Conservation (phyloP, 2,329 filamentous ascomycete genomes). For the Ophiosphaerella herpotricha region DNA sequence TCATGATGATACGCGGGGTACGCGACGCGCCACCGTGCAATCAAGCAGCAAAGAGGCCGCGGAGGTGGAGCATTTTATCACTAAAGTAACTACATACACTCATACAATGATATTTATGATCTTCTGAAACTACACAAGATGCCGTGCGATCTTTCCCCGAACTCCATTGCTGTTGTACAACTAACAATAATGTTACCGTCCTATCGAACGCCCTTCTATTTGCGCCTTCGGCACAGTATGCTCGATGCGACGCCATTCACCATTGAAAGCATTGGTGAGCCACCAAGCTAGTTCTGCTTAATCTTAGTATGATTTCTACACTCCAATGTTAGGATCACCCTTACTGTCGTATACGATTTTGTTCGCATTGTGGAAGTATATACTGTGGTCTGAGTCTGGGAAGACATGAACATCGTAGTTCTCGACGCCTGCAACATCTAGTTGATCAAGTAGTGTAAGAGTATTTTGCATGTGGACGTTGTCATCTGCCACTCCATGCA, state of each 20-base stretch:
- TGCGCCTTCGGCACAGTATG: conserved; percentile 55
- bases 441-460: conserved; percentile 79
- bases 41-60: conserved; percentile 3
- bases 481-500: conserved; percentile 96
- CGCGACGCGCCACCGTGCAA: conserved; percentile 21
- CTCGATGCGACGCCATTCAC: conserved; percentile 76
- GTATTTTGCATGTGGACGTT: conserved; percentile 98
- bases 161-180: neutral
- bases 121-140: neutral
- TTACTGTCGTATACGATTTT: conserved; percentile 89
- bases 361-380: conserved; percentile 93
- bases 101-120: too few species aligned
- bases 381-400: conserved; percentile 93
- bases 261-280: conserved; percentile 97
- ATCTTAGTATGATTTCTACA: conserved; percentile 2
- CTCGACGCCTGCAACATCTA: conserved; percentile 79
- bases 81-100: neutral
- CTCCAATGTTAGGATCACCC: conserved; percentile 44
- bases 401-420: conserved; percentile 98
- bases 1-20: conserved; percentile 28
- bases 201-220: conserved; percentile 23
- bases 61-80: neutral
- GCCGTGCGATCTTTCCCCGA: neutral
- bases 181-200: conserved; percentile 7
- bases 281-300: conserved; percentile 75